Conservation (phyloP, 2,329 filamentous ascomycete genomes). For the Paracoccidioides lutzii region DNA sequence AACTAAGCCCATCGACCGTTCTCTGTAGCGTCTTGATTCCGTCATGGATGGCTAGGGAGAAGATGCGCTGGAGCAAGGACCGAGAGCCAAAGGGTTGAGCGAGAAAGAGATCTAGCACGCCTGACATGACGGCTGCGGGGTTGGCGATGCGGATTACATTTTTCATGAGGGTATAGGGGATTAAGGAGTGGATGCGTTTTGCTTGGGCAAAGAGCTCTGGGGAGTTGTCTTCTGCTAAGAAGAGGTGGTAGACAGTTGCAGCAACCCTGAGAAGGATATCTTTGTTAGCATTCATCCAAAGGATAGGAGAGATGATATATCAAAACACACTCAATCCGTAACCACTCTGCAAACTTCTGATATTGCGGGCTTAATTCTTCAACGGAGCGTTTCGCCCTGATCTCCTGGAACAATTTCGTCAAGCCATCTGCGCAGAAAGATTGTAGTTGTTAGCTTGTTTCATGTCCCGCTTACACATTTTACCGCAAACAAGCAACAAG, state of each 20-base stretch:
- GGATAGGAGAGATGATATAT: no score
- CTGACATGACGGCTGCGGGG: constrained; percentile 93
- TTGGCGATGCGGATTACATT: constrained; percentile 96
- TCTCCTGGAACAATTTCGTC: constrained; percentile 83
- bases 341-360: constrained; percentile 95
- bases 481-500: constrained; percentile 22
- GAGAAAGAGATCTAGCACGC: constrained; percentile 84
- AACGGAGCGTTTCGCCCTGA: constrained; percentile 78
- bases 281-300: constrained; percentile 4
- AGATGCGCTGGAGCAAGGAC: constrained; percentile 86
- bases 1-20: constrained; percentile 64
- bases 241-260: constrained; percentile 91
- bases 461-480: no score
- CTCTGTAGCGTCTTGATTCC: constrained; percentile 78
- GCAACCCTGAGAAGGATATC: constrained; percentile 46
- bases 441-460: neutral
- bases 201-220: constrained; percentile 90
- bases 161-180: constrained; percentile 87
- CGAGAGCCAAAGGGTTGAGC: constrained; percentile 86
- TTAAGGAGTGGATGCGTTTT: constrained; percentile 84
- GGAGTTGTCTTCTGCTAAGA: constrained; percentile 95
- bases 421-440: constrained; percentile 51
- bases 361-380: constrained; percentile 86
- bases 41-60: constrained; percentile 80
- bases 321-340: constrained; percentile 62